phyloP scores from a whole-genome alignment of 1,284 basidiomycete genomes.

The Irpex rosettiformis region DNA sequence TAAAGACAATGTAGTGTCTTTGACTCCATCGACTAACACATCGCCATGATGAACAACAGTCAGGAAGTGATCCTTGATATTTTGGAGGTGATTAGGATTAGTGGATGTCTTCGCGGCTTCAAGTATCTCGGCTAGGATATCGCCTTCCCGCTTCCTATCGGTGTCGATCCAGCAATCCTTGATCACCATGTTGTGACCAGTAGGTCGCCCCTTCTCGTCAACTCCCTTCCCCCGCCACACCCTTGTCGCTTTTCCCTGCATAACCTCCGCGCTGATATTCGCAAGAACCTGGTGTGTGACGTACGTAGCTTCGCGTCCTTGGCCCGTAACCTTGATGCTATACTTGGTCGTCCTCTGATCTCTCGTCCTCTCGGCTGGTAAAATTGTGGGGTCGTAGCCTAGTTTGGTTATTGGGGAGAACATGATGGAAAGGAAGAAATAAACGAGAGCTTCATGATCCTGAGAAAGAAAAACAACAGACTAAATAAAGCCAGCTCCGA shows the following conservation, averaged over 20 bases:
- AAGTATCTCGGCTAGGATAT: neutral
- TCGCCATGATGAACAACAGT: neutral
- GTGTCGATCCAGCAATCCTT: conserved; percentile 10
- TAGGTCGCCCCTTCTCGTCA: neutral
- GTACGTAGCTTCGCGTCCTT: neutral
- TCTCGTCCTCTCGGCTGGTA: neutral
- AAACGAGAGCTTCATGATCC: neutral
- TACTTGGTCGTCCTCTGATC: neutral
- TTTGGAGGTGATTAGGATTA: neutral
- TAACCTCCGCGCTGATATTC: neutral
- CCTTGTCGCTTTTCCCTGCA: conserved; percentile 2
- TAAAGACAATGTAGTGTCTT: neutral
- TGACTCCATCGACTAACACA: neutral
- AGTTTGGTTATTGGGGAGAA: neutral
- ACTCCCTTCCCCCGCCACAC: conserved; percentile 2
- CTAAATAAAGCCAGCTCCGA: neutral
- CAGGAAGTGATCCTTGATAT: conserved; percentile 3
- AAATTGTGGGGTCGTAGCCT: conserved; percentile 6
- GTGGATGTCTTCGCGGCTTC: neutral
- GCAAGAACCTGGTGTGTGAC: neutral
- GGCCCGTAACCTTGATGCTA: conserved; percentile 3
- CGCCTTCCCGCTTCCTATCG: conserved; percentile 3
- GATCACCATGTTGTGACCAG: neutral
- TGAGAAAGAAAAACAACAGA: neutral
- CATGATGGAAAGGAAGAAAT: conserved; percentile 4